Base-by-base conservation (phyloP, 345 rosid genomes). In the Raphanus sativus region DNA sequence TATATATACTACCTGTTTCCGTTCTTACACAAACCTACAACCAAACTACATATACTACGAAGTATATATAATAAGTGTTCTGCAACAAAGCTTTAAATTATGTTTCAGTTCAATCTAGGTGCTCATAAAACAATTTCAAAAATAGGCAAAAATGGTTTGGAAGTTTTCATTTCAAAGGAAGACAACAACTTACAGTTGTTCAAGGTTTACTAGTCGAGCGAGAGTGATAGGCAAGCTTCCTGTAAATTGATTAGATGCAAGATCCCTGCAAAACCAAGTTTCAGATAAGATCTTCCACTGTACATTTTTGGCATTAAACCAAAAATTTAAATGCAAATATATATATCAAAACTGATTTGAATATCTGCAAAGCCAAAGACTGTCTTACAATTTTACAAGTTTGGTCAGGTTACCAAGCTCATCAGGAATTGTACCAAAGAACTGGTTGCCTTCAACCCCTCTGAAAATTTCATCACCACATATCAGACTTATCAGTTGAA, bases 341-440 rank as follows among this genome's bases (percentile, higher is more conserved):
- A 28, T 28, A 6, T 29, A n/a, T n/a, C 10, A 62, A 29, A 62
- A 25, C 2, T 61, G 36, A 12, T 60, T 11, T n/a, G n/a, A 11
- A 26, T 25, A 28, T n/a, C 64, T 60, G 64, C 64, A 29, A 29
- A 61, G 65, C 11, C 33, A 36, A 38, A 8, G 17, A 8, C 1
- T 7, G 9, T 32, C 85, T 73, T 87, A 89, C 91, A 89, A 69
- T 11, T 29, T 26, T 16, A n/a, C 34, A 70, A 87, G 72, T 77
- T 82, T 85, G 69, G 71, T 79, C 24, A 87, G 56, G 36, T 89
- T 80, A 40, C 89, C 90, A 54, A 86, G 79, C 75, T 87, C 87
- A 4, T 77, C 33, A 33, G 94, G 89, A 13, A 89, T 45, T 1
- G 62, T 8, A 30, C 91, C 89, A 17, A 74, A 86, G 76, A 89